Evolutionary conservation across 345 rosid genomes (phyloP).

Genomic region (Brassica rapa): DNA sequence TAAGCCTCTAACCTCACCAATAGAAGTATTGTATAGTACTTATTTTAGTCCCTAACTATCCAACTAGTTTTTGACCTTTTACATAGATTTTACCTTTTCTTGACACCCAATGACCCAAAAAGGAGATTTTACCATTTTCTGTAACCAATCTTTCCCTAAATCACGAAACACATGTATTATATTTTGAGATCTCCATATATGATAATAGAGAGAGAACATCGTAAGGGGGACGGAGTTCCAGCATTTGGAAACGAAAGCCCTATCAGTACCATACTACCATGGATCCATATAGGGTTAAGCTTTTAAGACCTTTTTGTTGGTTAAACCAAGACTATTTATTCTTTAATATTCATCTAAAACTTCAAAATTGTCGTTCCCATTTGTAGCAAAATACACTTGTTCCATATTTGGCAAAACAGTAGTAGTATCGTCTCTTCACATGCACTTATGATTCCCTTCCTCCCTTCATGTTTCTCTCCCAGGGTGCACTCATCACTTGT

Average conservation of each 20-base stretch:
- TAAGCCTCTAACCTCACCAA: background rate
- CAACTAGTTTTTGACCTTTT: background rate
- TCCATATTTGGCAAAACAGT: slow-evolving; percentile 34
- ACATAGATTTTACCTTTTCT: background rate
- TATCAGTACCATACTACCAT: slow-evolving; percentile 18
- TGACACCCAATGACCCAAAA: background rate
- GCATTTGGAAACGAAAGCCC: slow-evolving; percentile 41
- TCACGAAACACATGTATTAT: background rate
- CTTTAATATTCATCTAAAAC: slow-evolving; percentile 2
- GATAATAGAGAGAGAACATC: slow-evolving; percentile 6
- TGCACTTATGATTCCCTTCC: slow-evolving; percentile 35
- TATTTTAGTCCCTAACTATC: background rate
- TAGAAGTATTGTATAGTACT: background rate
- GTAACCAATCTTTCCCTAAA: background rate
- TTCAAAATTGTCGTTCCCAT: slow-evolving; percentile 21
- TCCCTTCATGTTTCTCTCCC: slow-evolving; percentile 27
- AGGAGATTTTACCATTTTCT: background rate
- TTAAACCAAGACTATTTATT: slow-evolving; percentile 16
- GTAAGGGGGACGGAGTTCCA: slow-evolving; percentile 42
- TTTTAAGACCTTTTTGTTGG: slow-evolving; percentile 21
- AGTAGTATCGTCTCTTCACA: slow-evolving; percentile 14
- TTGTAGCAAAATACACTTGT: slow-evolving; percentile 34
- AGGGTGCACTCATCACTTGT: slow-evolving; percentile 25
- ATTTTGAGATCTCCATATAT: slow-evolving; percentile 8
- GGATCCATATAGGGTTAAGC: slow-evolving; percentile 37